Percentiles rank a stretch among this genome's conserved stretches.
Evolutionary conservation across 257 asterid genomes (phyloP).

Genomic region (Solanum dulcamara): DNA sequence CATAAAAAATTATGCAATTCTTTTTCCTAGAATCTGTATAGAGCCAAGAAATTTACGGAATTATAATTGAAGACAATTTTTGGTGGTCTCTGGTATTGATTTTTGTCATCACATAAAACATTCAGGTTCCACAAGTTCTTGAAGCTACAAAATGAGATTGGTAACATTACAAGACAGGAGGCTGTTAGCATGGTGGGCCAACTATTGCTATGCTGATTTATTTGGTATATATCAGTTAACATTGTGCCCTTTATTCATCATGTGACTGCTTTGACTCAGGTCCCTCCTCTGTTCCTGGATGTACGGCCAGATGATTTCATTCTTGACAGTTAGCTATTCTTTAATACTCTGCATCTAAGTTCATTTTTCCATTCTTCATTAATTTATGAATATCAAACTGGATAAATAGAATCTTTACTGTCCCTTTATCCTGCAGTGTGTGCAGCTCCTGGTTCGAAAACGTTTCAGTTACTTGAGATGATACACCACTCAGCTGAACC

Average conservation of each 20-base stretch:
- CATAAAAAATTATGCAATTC: neutral
- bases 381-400: neutral
- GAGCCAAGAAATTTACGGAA: neutral
- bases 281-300: slow-evolving; percentile 97
- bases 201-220: neutral
- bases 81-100: neutral
- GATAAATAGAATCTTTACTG: slow-evolving; percentile 5
- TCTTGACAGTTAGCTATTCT: slow-evolving; percentile 84
- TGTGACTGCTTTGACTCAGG: slow-evolving; percentile 40
- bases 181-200: slow-evolving; percentile 95
- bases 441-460: slow-evolving; percentile 99
- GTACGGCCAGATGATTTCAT: slow-evolving; percentile 83
- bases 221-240: neutral
- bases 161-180: slow-evolving; percentile 94
- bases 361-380: neutral
- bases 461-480: slow-evolving; percentile 97
- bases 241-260: neutral
- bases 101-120: slow-evolving; percentile 4
- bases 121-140: slow-evolving; percentile 89
- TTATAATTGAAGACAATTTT: neutral
- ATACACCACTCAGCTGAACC: slow-evolving; percentile 63
- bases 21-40: neutral
- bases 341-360: neutral
- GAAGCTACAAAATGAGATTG: slow-evolving; percentile 93
- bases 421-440: slow-evolving; percentile 69